Evolutionary conservation across 2,329 filamentous ascomycete genomes (phyloP).

Genomic region (Arthrinium puccinioides): DNA sequence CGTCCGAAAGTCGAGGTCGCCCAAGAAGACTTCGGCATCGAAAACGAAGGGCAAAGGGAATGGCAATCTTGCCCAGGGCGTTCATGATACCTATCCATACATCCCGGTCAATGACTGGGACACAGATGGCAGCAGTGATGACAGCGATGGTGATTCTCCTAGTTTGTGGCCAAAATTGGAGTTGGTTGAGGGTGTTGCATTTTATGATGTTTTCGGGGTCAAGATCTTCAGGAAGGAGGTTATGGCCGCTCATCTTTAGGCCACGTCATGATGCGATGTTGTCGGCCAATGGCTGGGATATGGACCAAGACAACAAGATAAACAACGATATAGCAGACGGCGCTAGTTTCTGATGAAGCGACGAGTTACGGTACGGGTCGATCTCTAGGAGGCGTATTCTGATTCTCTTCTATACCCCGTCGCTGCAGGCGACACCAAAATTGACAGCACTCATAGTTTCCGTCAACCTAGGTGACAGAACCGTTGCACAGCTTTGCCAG

Average conservation of each 20-base stretch:
- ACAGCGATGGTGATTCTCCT: slow-evolving; percentile 19
- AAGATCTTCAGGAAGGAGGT: slow-evolving; percentile 54
- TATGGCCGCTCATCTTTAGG: slow-evolving; percentile 33
- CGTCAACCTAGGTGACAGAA: too few relatives aligned
- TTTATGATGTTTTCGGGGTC: slow-evolving; percentile 39
- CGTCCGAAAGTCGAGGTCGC: slow-evolving; percentile 29
- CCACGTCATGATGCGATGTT: too few relatives aligned
- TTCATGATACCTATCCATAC: slow-evolving; percentile 20
- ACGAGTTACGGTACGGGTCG: too few relatives aligned
- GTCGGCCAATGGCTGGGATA: too few relatives aligned
- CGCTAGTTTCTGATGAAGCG: too few relatives aligned
- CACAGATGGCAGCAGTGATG: slow-evolving; percentile 26
- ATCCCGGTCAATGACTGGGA: slow-evolving; percentile 20
- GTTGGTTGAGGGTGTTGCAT: slow-evolving; percentile 29
- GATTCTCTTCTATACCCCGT: too few relatives aligned
- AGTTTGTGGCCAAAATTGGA: slow-evolving; percentile 24
- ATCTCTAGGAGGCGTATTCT: too few relatives aligned
- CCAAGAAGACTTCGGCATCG: slow-evolving; percentile 16
- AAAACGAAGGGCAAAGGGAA: slow-evolving; percentile 21
- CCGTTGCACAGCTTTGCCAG: too few relatives aligned
- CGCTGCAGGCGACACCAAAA: too few relatives aligned
- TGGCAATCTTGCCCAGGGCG: slow-evolving; percentile 18
- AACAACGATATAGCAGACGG: too few relatives aligned
- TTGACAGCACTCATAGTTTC: too few relatives aligned
- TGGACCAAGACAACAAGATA: too few relatives aligned